Conservation (phyloP, 2,329 filamentous ascomycete species). For the Ophiobolus disseminans region DNA sequence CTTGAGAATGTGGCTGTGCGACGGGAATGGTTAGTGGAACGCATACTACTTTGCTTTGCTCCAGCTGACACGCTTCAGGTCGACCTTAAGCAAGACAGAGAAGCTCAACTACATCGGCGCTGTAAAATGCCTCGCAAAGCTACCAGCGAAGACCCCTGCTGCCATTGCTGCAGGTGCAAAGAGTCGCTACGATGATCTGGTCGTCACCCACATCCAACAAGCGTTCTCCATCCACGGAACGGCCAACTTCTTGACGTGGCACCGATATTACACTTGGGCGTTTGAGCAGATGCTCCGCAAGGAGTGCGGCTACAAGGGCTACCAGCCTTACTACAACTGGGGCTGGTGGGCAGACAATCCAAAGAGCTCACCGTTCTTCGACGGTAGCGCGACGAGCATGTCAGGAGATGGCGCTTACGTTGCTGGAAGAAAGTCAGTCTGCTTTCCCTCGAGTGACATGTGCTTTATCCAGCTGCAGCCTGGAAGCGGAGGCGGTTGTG, state of each 20-base stretch:
- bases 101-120: slow-evolving; percentile 40
- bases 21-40: slow-evolving; percentile 45
- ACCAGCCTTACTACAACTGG: slow-evolving; percentile 61
- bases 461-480: slow-evolving; percentile 14
- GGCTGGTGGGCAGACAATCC: slow-evolving; percentile 54
- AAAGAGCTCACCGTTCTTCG: slow-evolving; percentile 60
- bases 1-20: slow-evolving; percentile 49
- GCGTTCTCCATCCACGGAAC: slow-evolving; percentile 38
- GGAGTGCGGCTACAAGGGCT: slow-evolving; percentile 52
- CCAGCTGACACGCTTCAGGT: slow-evolving; percentile 14
- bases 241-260: slow-evolving; percentile 46
- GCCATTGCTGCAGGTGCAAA: slow-evolving; percentile 31
- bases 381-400: slow-evolving; percentile 58
- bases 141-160: slow-evolving; percentile 31
- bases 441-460: slow-evolving; percentile 22
- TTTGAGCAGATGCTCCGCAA: slow-evolving; percentile 51
- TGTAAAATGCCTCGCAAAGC: slow-evolving; percentile 37
- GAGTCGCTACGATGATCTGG: slow-evolving; percentile 43
- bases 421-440: slow-evolving; percentile 32
- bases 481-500: slow-evolving; percentile 63
- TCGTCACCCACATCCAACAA: slow-evolving; percentile 42
- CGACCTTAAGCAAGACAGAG: slow-evolving; percentile 21
- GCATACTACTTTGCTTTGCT: not conserved
- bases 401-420: slow-evolving; percentile 55
- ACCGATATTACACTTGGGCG: slow-evolving; percentile 51